A percentile compares a stretch with the other conserved stretches of the same genome.
phyloP scores from a whole-genome alignment of 2,329 filamentous ascomycete species.

The Calonectria multiphialidica region DNA sequence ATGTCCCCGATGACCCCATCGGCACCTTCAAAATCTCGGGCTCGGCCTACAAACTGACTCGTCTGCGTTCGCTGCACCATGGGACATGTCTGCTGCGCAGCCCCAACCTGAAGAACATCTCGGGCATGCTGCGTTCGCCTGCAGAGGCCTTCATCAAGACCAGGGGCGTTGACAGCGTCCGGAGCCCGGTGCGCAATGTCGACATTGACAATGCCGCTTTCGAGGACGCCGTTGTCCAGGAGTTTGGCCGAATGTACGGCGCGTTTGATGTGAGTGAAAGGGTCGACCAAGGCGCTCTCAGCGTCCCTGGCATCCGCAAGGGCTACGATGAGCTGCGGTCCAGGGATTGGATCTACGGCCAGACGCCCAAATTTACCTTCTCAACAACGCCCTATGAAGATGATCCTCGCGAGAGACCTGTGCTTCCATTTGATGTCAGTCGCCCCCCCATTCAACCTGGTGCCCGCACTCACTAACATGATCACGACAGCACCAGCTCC shows the following conservation, averaged over 20 bases:
- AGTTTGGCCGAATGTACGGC: conserved; percentile 79
- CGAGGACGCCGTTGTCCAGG: conserved; percentile 67
- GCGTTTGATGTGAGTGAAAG: conserved; percentile 47
- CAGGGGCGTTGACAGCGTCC: conserved; percentile 91
- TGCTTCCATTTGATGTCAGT: conserved; percentile 60
- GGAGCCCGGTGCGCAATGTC: conserved; percentile 86
- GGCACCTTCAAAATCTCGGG: conserved; percentile 85
- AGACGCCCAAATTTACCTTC: conserved; percentile 87
- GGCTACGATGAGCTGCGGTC: conserved; percentile 60
- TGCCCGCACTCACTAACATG: not conserved
- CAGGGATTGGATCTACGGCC: conserved; percentile 81
- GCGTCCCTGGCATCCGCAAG: conserved; percentile 61
- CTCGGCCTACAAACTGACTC: conserved; percentile 93
- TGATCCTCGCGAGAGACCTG: conserved; percentile 67
- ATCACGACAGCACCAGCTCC: conserved; percentile 44
- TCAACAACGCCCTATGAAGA: conserved; percentile 70
- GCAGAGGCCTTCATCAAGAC: conserved; percentile 82
- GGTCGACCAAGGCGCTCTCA: conserved; percentile 64
- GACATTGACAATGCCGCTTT: conserved; percentile 63
- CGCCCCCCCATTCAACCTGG: not conserved
- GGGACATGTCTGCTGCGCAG: conserved; percentile 89
- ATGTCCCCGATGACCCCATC: conserved; percentile 46
- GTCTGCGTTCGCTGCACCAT: conserved; percentile 86
- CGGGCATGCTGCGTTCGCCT: conserved; percentile 80
- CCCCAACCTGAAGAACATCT: conserved; percentile 78